phyloP scores from a whole-genome alignment of 116 monocot species.

The Posidonia oceanica region DNA sequence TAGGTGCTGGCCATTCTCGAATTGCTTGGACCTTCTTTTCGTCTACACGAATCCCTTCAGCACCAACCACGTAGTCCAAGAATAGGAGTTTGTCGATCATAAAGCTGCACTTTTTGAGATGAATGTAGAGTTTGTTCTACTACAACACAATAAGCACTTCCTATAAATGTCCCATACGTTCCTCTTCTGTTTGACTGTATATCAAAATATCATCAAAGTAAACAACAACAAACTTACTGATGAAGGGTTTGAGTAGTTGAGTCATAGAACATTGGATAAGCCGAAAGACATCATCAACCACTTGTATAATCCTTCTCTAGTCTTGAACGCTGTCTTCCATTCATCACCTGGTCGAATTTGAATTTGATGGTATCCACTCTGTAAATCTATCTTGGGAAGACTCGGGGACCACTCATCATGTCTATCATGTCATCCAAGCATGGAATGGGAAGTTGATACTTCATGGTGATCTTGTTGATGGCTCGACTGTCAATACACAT shows the following conservation, averaged over 20 bases:
- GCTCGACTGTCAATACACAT: not conserved
- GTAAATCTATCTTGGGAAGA: too few species aligned
- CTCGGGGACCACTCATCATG: too few species aligned
- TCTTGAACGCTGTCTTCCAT: not conserved
- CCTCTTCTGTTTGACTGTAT: not conserved
- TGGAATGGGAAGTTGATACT: not conserved
- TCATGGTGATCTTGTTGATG: not conserved
- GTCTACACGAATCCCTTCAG: too few species aligned
- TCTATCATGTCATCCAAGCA: too few species aligned
- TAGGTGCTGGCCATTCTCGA: not conserved
- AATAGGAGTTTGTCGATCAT: not conserved
- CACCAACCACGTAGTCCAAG: too few species aligned
- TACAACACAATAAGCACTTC: not conserved
- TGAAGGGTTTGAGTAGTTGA: not conserved
- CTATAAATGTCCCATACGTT: not conserved
- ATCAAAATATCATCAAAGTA: not conserved
- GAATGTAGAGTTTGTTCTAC: too few species aligned
- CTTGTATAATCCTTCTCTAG: not conserved
- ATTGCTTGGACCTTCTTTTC: too few species aligned
- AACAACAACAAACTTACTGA: not conserved
- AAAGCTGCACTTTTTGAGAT: not conserved
- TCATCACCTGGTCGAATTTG: too few species aligned
- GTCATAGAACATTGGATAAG: not conserved
- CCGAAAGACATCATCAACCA: not conserved
- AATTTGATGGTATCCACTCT: too few species aligned